phyloP scores from a whole-genome alignment of 2,329 filamentous ascomycete genomes.

The Ophiostoma novo-ulmi region DNA sequence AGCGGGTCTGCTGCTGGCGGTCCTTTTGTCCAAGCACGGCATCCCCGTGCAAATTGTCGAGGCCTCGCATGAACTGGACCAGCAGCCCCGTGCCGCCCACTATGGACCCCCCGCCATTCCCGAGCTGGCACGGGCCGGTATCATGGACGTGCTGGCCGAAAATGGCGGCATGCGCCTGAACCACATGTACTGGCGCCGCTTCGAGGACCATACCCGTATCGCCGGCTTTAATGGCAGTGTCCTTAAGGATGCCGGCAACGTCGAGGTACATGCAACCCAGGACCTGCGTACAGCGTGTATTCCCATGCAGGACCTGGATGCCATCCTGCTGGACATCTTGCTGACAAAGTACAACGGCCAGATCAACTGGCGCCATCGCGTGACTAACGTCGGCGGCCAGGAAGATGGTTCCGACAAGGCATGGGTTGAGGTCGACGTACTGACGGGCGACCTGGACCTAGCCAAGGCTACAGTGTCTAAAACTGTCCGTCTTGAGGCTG shows the following conservation, averaged over 20 bases:
- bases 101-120: slow-evolving; percentile 55
- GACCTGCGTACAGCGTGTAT: slow-evolving; percentile 41
- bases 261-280: slow-evolving; percentile 21
- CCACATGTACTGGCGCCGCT: slow-evolving; percentile 40
- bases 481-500: slow-evolving; percentile 38
- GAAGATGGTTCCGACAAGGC: slow-evolving; percentile 37
- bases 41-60: slow-evolving; percentile 54
- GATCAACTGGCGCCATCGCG: slow-evolving; percentile 45
- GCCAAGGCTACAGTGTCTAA: not conserved
- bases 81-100: slow-evolving; percentile 58
- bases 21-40: slow-evolving; percentile 49
- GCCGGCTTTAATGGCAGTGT: slow-evolving; percentile 36
- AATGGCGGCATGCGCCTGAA: slow-evolving; percentile 39
- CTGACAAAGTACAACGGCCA: slow-evolving; percentile 34
- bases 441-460: slow-evolving; percentile 30
- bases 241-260: slow-evolving; percentile 26
- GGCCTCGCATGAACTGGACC: slow-evolving; percentile 48
- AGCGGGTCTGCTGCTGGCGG: slow-evolving; percentile 45
- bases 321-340: slow-evolving; percentile 42
- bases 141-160: slow-evolving; percentile 43
- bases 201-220: slow-evolving; percentile 36
- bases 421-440: slow-evolving; percentile 43
- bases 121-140: slow-evolving; percentile 54
- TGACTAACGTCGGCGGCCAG: slow-evolving; percentile 45
- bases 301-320: slow-evolving; percentile 41